phyloP scores from a whole-genome alignment of 1,139 yeast species.

The Pichia sp. region DNA sequence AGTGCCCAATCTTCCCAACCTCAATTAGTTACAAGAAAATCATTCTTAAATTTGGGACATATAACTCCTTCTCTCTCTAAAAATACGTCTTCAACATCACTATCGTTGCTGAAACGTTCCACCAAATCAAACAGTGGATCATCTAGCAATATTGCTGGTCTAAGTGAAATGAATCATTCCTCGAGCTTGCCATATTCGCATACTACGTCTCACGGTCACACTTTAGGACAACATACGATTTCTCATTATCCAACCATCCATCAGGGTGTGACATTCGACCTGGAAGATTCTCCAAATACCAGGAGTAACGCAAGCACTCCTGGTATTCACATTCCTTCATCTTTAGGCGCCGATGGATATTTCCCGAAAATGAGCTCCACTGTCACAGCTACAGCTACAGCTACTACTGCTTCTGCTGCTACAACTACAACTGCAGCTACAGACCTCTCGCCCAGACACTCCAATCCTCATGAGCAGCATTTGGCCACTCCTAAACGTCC shows the following conservation, averaged over 20 bases:
- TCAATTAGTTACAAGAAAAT: background rate
- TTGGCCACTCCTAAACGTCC: background rate
- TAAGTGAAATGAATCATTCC: background rate
- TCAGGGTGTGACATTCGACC: conserved; percentile 1
- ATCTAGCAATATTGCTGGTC: background rate
- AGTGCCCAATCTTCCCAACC: background rate
- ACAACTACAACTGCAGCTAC: no score
- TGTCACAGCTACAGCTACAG: no score
- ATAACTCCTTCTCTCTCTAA: no score
- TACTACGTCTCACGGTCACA: background rate
- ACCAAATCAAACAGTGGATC: background rate
- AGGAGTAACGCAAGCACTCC: conserved; percentile 7
- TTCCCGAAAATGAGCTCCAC: background rate
- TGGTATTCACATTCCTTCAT: background rate
- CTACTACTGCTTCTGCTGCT: no score
- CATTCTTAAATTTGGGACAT: background rate
- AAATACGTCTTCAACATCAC: background rate
- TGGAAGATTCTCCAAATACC: conserved; percentile 5
- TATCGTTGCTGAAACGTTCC: background rate
- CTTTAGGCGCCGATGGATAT: background rate
- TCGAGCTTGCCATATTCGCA: background rate
- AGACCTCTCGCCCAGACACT: no score
- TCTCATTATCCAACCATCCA: background rate
- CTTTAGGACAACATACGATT: background rate
- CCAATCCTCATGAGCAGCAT: no score